Evolutionary conservation across 257 asterid species (phyloP).

Genomic region (Primulina huaijiensis): DNA sequence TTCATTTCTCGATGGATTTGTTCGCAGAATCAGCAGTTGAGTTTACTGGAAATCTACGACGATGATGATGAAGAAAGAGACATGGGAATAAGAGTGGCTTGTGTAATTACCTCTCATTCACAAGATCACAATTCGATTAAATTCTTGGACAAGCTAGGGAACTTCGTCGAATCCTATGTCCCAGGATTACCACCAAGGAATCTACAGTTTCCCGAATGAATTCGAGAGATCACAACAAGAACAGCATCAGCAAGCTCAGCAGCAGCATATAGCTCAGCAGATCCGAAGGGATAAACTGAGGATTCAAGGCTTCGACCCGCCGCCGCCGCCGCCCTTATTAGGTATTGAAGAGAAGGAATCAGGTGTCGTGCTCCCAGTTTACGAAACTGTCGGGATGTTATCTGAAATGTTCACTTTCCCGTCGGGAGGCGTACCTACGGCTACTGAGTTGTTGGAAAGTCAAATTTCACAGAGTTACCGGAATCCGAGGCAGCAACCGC

Average conservation of each 20-base stretch:
- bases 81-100: constrained; percentile 47
- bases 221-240: constrained; percentile 82
- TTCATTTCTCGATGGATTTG: constrained; percentile 15
- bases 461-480: constrained; percentile 57
- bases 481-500: constrained; percentile 27
- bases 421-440: constrained; percentile 41
- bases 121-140: constrained; percentile 29
- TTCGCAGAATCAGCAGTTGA: background rate
- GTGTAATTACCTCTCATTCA: constrained; percentile 35
- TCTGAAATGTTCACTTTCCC: constrained; percentile 87
- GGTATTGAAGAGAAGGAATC: constrained; percentile 57
- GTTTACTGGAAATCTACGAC: background rate
- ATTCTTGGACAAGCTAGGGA: constrained; percentile 27
- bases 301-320: constrained; percentile 68
- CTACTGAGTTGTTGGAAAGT: constrained; percentile 52
- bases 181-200: constrained; percentile 78
- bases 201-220: constrained; percentile 79
- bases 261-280: constrained; percentile 65
- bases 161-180: constrained; percentile 58
- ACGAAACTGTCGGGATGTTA: constrained; percentile 77
- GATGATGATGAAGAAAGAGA: constrained; percentile 40
- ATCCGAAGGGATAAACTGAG: constrained; percentile 83
- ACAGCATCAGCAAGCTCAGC: constrained; percentile 42
- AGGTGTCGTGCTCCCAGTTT: constrained; percentile 52
- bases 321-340: constrained; percentile 45